Evolutionary conservation across 495 filamentous ascomycete species (phyloP), one percentile per base, ranked within the genome.

Genomic region (Annulohypoxylon moriforme): DNA sequence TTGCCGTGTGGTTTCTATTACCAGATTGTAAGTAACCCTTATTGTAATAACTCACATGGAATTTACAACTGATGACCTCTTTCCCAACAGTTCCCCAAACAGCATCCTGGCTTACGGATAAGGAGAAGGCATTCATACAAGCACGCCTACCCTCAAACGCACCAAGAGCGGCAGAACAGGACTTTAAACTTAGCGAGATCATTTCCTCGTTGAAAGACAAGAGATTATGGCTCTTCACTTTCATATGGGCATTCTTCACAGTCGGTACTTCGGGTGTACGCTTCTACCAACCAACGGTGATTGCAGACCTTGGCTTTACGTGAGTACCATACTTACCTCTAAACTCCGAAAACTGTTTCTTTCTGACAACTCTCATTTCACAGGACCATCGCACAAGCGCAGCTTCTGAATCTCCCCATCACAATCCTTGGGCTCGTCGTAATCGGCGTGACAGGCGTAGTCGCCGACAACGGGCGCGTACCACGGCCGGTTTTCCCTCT

Each of bases 221-320:
- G 20, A 71, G 76, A 11, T 31, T 78, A 1, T 78, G 76, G 76
- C 75, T 78, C n/a, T 78, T 82, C 38, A 82, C 76, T 1, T 57
- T 72, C 0, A 81, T 81, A 33, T 82, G 80, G 80, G 79, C 79
- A 0, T 76, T 79, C 42, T 83, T 80, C 60, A 83, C 81, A 1
- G 78, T 83, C 18, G 81, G 81, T 10, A 81, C 80, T 14, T 79
- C 75, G n/a, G 81, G 81, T 3, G 78, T 84, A 5, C 78, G 72
- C 27, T 84, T 84, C 64, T 82, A 82, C 27, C 81, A 82, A 34
- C 76, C 81, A 0, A 84, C 81, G 0, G 81, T 84, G 14, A 84
- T 84, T 66, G 78, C 81, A 2, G 75, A 82, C 55, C 76, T 84
- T 1, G 81, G 81, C 0, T 82, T 82, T 47, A 78, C 81, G 78